Evolutionary conservation across 768 basidiomycete genomes (phyloP).

Genomic region (Scleroderma bovista): DNA sequence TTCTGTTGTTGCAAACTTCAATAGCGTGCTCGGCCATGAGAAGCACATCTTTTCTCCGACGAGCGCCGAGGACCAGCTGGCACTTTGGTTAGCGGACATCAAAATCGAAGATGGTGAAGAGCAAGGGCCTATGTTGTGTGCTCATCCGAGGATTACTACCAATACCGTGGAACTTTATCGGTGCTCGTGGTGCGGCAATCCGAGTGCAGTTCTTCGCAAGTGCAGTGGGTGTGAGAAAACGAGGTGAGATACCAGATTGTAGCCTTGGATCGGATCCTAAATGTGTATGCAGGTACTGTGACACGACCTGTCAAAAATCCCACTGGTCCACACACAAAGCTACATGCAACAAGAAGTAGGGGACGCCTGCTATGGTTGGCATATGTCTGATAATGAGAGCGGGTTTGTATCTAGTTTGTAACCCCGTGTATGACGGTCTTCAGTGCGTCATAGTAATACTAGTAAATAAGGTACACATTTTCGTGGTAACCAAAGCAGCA

Average conservation of each 20-base stretch:
- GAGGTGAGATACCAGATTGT: conserved; percentile 24
- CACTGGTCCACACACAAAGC: conserved; percentile 37
- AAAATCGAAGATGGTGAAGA: conserved; percentile 37
- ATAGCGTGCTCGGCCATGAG: conserved; percentile 26
- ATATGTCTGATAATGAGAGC: too few species aligned
- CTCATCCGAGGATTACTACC: conserved; percentile 41
- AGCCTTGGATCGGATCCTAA: background rate
- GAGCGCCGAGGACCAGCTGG: conserved; percentile 51
- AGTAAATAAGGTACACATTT: too few species aligned
- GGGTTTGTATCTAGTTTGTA: too few species aligned
- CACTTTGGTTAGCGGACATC: conserved; percentile 50
- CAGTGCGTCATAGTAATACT: background rate
- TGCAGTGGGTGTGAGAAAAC: conserved; percentile 41
- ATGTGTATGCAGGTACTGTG: conserved; percentile 36
- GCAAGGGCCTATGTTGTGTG: conserved; percentile 23
- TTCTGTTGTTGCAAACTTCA: conserved; percentile 34
- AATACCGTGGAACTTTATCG: conserved; percentile 50
- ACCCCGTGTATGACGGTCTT: background rate
- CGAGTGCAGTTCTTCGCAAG: conserved; percentile 51
- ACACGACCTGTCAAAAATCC: conserved; percentile 33
- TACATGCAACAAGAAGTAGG: conserved; percentile 1
- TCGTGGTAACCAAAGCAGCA: background rate
- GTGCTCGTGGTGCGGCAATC: conserved; percentile 63
- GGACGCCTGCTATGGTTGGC: background rate
- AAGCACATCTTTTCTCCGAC: conserved; percentile 29